phyloP scores from a whole-genome alignment of 2,329 filamentous ascomycete species.

The Alternaria triticina region DNA sequence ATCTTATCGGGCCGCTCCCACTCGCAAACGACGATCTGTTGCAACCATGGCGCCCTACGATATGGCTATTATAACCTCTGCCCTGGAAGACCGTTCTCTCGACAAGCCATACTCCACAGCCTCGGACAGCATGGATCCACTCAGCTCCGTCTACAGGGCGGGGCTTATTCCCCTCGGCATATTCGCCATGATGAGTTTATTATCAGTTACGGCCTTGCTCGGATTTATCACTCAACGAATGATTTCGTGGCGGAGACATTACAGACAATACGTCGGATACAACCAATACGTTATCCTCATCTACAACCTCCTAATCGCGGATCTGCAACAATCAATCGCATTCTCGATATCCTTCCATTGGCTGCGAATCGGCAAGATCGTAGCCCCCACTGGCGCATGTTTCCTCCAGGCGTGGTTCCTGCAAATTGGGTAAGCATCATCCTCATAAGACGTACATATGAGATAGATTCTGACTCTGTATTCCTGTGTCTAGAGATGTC shows the following conservation, averaged over 20 bases:
- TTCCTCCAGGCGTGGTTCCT: conserved; percentile 60
- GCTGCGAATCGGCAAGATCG: conserved; percentile 53
- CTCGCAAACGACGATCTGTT: not conserved
- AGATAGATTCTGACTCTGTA: not conserved
- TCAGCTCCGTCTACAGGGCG: conserved; percentile 36
- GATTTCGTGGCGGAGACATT: conserved; percentile 58
- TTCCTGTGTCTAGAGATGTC: conserved; percentile 49
- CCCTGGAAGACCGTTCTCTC: conserved; percentile 15
- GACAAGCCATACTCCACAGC: conserved; percentile 28
- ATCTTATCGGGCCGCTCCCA: not conserved
- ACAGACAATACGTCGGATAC: conserved; percentile 58
- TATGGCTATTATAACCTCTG: conserved; percentile 13
- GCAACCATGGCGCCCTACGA: conserved; percentile 15
- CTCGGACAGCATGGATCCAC: conserved; percentile 41
- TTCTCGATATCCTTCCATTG: conserved; percentile 59
- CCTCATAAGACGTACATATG: not conserved
- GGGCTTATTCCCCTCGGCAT: conserved; percentile 57
- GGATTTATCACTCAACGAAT: conserved; percentile 59
- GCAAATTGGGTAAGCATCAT: conserved; percentile 48
- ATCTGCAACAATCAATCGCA: conserved; percentile 60
- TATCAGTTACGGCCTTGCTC: conserved; percentile 54
- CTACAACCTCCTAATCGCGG: conserved; percentile 60
- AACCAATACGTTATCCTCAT: conserved; percentile 63
- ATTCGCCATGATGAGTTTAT: conserved; percentile 56
- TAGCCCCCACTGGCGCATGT: conserved; percentile 53